phyloP scores from a whole-genome alignment of 2,329 filamentous ascomycete species.

The Colletotrichum eleusines region DNA sequence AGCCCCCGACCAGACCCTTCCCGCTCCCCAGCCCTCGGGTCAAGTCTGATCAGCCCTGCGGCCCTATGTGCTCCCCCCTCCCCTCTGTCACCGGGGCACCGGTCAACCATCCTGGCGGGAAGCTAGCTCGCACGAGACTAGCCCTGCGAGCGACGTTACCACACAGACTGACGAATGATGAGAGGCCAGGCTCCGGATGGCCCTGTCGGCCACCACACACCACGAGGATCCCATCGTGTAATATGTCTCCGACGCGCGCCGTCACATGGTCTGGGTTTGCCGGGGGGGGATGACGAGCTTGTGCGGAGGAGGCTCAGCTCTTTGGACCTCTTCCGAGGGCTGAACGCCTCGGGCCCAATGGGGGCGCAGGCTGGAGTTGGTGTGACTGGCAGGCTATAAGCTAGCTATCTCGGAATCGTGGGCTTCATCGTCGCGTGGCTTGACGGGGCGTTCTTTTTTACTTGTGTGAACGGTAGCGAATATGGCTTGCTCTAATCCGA shows the following conservation, averaged over 20 bases:
- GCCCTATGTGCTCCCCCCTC: not conserved
- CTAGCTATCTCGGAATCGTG: conserved; percentile 5
- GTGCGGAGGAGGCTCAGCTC: conserved; percentile 30
- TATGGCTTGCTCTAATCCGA: not conserved
- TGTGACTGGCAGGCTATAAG: not conserved
- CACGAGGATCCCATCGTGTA: too few relatives aligned
- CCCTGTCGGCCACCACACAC: not conserved
- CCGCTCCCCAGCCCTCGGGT: not conserved
- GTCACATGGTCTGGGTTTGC: not conserved
- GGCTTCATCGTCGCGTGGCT: conserved; percentile 5
- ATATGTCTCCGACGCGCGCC: not conserved
- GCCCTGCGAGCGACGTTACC: not conserved
- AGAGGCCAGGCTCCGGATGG: rapidly evolving
- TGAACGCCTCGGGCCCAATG: conserved; percentile 15
- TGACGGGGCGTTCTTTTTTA: not conserved
- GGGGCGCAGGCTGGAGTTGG: not conserved
- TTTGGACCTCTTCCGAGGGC: not conserved
- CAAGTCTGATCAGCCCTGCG: conserved; percentile 21
- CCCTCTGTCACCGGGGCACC: not conserved
- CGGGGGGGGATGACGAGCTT: conserved; percentile 13
- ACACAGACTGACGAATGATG: not conserved
- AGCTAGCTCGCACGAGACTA: not conserved
- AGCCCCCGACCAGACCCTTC: not conserved
- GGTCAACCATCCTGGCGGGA: not conserved
- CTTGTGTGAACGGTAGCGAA: not conserved